Conservation (phyloP, 2,329 filamentous ascomycete species). For the Arachnopeziza araneosa region DNA sequence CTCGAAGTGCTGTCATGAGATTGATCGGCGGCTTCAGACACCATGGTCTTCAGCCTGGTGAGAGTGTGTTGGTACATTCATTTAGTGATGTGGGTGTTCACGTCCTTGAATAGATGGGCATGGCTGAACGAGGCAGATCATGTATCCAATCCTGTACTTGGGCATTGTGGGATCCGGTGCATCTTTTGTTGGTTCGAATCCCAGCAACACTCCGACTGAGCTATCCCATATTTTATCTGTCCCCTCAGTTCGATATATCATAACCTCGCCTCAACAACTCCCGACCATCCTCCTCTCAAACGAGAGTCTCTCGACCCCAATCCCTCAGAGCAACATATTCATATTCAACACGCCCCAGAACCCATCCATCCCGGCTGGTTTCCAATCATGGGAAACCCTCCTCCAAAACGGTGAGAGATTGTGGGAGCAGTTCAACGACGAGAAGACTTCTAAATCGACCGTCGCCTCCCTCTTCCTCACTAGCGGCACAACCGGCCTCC, state of each 20-base stretch:
- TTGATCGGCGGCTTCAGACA: slow-evolving; percentile 7
- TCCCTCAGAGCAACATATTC: not conserved
- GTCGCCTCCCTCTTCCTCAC: slow-evolving; percentile 37
- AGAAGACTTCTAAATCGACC: not conserved
- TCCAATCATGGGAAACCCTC: slow-evolving; percentile 3
- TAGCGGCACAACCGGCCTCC: slow-evolving; percentile 54
- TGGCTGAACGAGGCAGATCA: slow-evolving; percentile 2
- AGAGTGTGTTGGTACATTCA: slow-evolving; percentile 6
- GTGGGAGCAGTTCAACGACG: not conserved
- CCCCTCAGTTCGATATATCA: not conserved
- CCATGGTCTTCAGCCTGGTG: slow-evolving; percentile 7
- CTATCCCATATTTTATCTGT: not conserved
- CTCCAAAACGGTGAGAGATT: not conserved
- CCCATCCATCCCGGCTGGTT: not conserved
- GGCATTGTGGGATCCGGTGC: slow-evolving; percentile 10
- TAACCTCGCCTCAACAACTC: not conserved
- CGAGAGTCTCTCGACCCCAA: not conserved
- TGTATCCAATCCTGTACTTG: slow-evolving; percentile 9
- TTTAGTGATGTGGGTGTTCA: slow-evolving; percentile 9
- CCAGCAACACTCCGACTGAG: not conserved
- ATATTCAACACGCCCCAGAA: not conserved
- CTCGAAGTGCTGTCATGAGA: slow-evolving; percentile 1
- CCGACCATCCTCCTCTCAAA: not conserved
- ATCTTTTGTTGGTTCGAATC: slow-evolving; percentile 9
- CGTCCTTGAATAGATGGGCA: not conserved